phyloP scores from a whole-genome alignment of 495 filamentous ascomycete species.

The Extremus antarcticus region DNA sequence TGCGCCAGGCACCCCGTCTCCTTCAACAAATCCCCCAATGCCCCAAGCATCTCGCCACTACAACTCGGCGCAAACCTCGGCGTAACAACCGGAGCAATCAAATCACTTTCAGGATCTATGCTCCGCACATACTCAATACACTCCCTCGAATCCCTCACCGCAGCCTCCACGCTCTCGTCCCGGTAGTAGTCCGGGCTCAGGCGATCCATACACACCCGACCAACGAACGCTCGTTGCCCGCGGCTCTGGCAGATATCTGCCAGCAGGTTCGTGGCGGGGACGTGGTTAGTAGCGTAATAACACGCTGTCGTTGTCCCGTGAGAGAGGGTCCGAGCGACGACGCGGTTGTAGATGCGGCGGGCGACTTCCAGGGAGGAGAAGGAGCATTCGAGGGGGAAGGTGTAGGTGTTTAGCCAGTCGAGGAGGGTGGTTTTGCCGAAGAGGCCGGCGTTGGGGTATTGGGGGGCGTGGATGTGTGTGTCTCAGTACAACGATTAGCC shows the following conservation, averaged over 20 bases:
- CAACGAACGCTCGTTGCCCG: conserved; percentile 84
- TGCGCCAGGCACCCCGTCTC: conserved; percentile 58
- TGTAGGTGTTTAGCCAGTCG: conserved; percentile 86
- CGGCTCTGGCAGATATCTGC: conserved; percentile 61
- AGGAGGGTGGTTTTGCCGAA: conserved; percentile 85
- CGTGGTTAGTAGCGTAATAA: conserved; percentile 85
- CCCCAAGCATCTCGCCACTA: conserved; percentile 43
- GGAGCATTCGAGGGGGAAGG: conserved; percentile 82
- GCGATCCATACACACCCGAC: conserved; percentile 83
- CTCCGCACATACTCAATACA: conserved; percentile 55
- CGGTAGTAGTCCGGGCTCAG: conserved; percentile 63
- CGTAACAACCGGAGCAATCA: conserved; percentile 73
- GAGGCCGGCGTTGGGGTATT: conserved; percentile 85
- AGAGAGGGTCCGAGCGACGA: conserved; percentile 66
- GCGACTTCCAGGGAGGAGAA: conserved; percentile 44
- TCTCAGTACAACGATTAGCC: conserved; percentile 38
- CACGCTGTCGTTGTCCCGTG: conserved; percentile 84
- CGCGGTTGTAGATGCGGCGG: conserved; percentile 55
- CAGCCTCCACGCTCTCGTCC: conserved; percentile 49
- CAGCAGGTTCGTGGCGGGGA: conserved; percentile 74
- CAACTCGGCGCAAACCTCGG: conserved; percentile 84
- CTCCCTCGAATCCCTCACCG: conserved; percentile 45
- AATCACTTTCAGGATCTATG: conserved; percentile 49
- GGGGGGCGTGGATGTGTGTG: conserved; percentile 87
- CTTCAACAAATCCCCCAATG: conserved; percentile 52